Conservation (phyloP, 2,329 filamentous ascomycete genomes). For the Aspergillus flavus region DNA sequence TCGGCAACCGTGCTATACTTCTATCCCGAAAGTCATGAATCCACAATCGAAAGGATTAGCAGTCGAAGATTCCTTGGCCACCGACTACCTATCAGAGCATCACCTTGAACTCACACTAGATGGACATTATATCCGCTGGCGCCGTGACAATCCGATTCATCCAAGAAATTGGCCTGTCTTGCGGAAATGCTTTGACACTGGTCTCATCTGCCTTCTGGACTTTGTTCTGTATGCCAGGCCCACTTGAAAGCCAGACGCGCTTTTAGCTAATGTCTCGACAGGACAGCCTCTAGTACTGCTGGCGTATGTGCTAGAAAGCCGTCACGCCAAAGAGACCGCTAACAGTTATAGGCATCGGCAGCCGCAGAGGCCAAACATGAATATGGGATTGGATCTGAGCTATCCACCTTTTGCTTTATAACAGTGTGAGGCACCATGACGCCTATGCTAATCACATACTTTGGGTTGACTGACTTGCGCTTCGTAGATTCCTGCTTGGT, state of each 20-base stretch:
- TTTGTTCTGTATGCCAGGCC: not conserved
- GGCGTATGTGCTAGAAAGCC: not conserved
- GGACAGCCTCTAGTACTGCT: not conserved
- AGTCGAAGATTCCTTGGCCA: not conserved
- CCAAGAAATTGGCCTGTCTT: not conserved
- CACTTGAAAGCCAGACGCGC: not conserved
- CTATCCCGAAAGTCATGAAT: not conserved
- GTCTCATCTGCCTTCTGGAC: not conserved
- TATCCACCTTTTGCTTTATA: conserved; percentile 24
- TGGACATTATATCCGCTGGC: not conserved
- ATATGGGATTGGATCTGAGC: conserved; percentile 10
- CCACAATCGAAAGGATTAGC: not conserved
- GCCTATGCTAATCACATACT: not conserved
- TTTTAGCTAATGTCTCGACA: not conserved
- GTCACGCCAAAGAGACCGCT: not conserved
- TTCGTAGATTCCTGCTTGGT: conserved; percentile 28
- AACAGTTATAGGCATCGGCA: not conserved
- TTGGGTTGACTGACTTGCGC: not conserved
- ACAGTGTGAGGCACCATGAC: conserved; percentile 15
- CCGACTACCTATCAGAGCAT: not conserved
- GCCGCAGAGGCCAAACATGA: not conserved
- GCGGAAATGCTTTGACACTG: not conserved
- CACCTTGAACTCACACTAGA: not conserved
- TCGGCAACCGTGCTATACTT: not conserved
- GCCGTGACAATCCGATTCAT: not conserved